A percentile compares a stretch with the other conserved stretches of the same genome.
These are phyloP conservation scores for Wickerhamomyces sp. DNA, from an alignment of 1,139 yeast species.

Conservation along the genomic window DNA sequence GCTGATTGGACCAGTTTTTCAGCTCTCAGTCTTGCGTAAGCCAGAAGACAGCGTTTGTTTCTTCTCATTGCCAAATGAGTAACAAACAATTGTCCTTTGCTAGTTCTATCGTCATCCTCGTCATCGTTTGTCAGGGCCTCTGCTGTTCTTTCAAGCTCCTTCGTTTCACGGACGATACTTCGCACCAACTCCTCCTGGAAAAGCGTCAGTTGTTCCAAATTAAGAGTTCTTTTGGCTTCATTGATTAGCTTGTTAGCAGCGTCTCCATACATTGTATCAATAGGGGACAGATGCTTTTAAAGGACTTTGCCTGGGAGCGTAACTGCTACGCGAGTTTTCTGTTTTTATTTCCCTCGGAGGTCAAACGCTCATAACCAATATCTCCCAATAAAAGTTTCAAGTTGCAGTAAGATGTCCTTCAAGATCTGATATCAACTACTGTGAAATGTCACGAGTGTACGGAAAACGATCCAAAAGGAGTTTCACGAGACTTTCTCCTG, in stretches of 20 bases:
- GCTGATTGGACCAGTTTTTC: slow-evolving; percentile 61
- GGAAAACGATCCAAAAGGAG: slow-evolving; percentile 8
- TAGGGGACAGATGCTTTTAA: too few relatives aligned
- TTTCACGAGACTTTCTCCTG: slow-evolving; percentile 4
- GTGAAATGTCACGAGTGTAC: slow-evolving; percentile 6
- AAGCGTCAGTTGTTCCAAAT: slow-evolving; percentile 62
- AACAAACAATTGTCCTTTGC: slow-evolving; percentile 72
- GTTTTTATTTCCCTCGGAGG: too few relatives aligned
- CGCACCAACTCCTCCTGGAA: slow-evolving; percentile 76
- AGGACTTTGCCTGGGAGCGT: too few relatives aligned
- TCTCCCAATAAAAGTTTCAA: too few relatives aligned
- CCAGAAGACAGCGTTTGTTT: slow-evolving; percentile 83
- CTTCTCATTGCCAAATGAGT: slow-evolving; percentile 74
- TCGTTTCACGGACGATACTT: slow-evolving; percentile 48
- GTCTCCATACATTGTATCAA: slow-evolving; percentile 80
- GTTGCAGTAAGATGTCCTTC: too few relatives aligned
- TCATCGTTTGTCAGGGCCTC: slow-evolving; percentile 25
- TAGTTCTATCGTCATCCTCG: slow-evolving; percentile 36
- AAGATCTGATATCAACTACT: too few relatives aligned
- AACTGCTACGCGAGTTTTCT: too few relatives aligned
- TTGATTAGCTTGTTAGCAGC: slow-evolving; percentile 71
- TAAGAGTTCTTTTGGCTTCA: slow-evolving; percentile 77
- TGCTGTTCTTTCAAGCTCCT: slow-evolving; percentile 47
- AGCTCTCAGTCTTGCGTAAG: slow-evolving; percentile 72
- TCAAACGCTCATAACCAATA: too few relatives aligned